Base-by-base conservation (phyloP, 73 alveolate species). In the Blepharisma japonicum region DNA sequence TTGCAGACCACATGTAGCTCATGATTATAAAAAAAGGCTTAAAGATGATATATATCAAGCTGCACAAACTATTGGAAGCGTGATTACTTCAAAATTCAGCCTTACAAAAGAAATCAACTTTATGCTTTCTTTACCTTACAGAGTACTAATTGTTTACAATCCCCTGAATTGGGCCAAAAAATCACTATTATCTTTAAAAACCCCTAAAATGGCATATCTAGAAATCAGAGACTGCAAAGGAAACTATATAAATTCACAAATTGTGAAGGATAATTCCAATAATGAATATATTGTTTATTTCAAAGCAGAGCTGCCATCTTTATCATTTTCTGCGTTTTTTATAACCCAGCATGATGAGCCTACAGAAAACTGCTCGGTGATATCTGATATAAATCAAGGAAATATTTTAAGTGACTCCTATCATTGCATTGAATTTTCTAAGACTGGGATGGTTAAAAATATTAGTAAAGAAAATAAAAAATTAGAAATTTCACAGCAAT, bases 21-120 rank as follows among this genome's bases (percentile, higher is more conserved):
- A 23, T 7, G 94, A 86, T 54, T 86, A 86, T 56, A 61, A 45
- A 9, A 6, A 14, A 18, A 70, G 81, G 77, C 72, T 81, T 6
- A 55, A 45, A 6, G 0, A 50, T 0, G 55, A 71, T 1, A 79
- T 32, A 32, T 32, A 32, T 3, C 42, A 32, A 32, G 42, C 42
- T 32, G 42, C 42, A 1, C 42, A 3, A 32, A 32, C 42, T 32
- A 27, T 56, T 21, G 50, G 5, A 45, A 47, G 21, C 1, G 66
- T 51, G 4, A 11, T 51, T 51, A 51, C 66, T 14, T 11, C n/a
- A 51, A 18, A 51, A 14, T 51, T 14, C 21, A 14, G 27, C n/a
- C 27, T 14, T 3, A 51, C n/a, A 18, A 14, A 51, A 14, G 66
- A 51, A 51, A 32, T 32, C 42, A 32, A 3, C 42, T 32, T 32